Percentiles rank a stretch among this genome's conserved stretches.
phyloP scores from a whole-genome alignment of 2,329 filamentous ascomycete species.

The Teratosphaeriaceae sp. region DNA sequence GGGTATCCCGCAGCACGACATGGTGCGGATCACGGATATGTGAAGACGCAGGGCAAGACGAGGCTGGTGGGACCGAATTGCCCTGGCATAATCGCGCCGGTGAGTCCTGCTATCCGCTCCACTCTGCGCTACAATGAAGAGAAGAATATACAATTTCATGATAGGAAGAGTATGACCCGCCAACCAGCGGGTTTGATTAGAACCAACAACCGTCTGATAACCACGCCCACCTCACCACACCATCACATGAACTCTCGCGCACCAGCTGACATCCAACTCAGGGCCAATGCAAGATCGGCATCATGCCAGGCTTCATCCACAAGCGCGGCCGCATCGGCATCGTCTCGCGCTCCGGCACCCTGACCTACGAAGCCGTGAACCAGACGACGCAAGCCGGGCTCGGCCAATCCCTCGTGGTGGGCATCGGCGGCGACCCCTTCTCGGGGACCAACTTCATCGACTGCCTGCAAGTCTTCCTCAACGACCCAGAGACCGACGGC shows the following conservation, averaged over 20 bases:
- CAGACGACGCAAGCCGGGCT: conserved; percentile 66
- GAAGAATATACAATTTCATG: conserved; percentile 25
- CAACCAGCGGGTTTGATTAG: conserved; percentile 25
- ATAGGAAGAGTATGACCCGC: conserved; percentile 34
- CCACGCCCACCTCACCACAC: not conserved
- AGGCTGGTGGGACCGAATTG: conserved; percentile 75
- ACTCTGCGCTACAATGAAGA: conserved; percentile 16
- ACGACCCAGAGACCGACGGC: conserved; percentile 61
- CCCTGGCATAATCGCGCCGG: conserved; percentile 70
- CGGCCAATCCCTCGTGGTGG: conserved; percentile 70
- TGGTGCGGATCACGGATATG: conserved; percentile 58
- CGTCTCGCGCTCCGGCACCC: conserved; percentile 71
- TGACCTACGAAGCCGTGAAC: conserved; percentile 74
- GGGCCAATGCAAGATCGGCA: conserved; percentile 63
- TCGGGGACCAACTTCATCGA: conserved; percentile 70
- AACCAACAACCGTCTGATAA: conserved; percentile 9
- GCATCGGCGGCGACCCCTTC: conserved; percentile 69
- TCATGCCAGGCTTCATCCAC: conserved; percentile 72
- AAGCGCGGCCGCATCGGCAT: conserved; percentile 68
- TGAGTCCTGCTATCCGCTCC: conserved; percentile 29
- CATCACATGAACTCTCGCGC: not conserved
- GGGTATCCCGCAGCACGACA: conserved; percentile 71
- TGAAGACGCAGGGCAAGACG: conserved; percentile 64
- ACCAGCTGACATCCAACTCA: conserved; percentile 24
- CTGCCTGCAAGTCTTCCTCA: conserved; percentile 58